Evolutionary conservation across 352 stramenopile genomes (phyloP), one percentile per base, ranked within the genome.

Genomic region (Pythium angustatum): DNA sequence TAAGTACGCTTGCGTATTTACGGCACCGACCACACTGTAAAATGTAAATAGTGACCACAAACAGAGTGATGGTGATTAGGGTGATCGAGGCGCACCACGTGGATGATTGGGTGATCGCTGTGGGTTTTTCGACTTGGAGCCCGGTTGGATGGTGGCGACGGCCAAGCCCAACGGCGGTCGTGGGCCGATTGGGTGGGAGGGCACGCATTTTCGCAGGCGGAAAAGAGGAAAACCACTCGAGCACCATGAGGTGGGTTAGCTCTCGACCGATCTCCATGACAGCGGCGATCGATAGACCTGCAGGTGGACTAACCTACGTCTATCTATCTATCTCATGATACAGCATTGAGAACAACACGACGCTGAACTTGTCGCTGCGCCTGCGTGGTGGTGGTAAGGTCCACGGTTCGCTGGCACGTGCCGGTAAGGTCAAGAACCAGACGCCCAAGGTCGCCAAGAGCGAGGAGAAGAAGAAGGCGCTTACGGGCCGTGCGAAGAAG

Each of bases 351-450:
- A 98, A 98, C 81, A 94, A 98, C 73, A 96, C 85, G 45, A 99
- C 96, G 51, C 82, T 99, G 51, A 96, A 99, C 84, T 75, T 99
- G 68, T 97, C 98, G 60, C 81, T 99, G 38, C 90, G 96, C 71
- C 88, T 98, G 53, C 91, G 96, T 63, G 87, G 87, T 87, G 87
- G 87, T 91, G 97, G 96, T 84, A 99, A 99, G 91, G 97, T 99
- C 79, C 98, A 99, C 96, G 97, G 97, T 94, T 99, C 97, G 72
- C 85, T 99, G 73, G 97, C 98, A 84, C 98, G 98, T 98, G 98
- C 98, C 81, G 98, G 98, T 96, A 99, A 99, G 90, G 97, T 99
- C 48, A 99, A 99, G 90, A 96, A 97, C 76, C 97, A 99, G 86
- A 99, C 98, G 50, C 98, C 97, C 72, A 99, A 99, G 94, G 97